Conservation (phyloP, 2,329 filamentous ascomycete genomes). For the Aspergillus piperis region DNA sequence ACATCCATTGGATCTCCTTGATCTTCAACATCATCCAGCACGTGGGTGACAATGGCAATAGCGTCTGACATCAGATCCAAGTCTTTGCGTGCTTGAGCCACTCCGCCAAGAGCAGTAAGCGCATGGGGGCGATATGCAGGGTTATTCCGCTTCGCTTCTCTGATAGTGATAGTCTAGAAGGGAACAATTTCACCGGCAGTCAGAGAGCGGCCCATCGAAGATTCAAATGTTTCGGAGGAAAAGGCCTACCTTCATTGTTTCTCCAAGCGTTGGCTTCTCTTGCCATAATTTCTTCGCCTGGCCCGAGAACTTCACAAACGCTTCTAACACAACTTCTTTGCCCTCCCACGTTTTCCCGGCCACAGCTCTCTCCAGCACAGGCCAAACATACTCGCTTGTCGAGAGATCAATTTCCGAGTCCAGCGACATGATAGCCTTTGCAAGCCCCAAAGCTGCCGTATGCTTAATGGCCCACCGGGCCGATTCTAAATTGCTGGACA, state of each 20-base stretch:
- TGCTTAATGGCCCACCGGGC: conserved; percentile 90
- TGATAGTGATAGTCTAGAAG: conserved; percentile 63
- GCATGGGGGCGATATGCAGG: conserved; percentile 77
- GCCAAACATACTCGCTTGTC: conserved; percentile 72
- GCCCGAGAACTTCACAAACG: conserved; percentile 75
- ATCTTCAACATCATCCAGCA: conserved; percentile 60
- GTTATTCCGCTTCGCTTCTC: conserved; percentile 92
- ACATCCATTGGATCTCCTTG: conserved; percentile 69
- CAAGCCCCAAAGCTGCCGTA: conserved; percentile 77
- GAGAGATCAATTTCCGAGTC: conserved; percentile 57
- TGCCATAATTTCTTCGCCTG: conserved; percentile 61
- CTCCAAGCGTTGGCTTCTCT: conserved; percentile 60
- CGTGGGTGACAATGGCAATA: conserved; percentile 61
- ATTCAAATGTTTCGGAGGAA: not conserved
- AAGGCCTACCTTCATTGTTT: conserved; percentile 64
- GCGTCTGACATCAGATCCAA: conserved; percentile 70
- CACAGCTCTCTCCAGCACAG: conserved; percentile 76
- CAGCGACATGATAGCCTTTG: conserved; percentile 69
- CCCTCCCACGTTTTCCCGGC: conserved; percentile 89
- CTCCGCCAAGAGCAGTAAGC: conserved; percentile 70
- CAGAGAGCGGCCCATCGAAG: not conserved
- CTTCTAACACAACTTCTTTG: conserved; percentile 80
- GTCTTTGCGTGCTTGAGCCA: conserved; percentile 68
- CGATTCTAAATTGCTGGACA: conserved; percentile 69
- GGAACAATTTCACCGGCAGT: not conserved